Conservation (phyloP, 2,329 filamentous ascomycete species). For the Dactylonectria macrodidyma region DNA sequence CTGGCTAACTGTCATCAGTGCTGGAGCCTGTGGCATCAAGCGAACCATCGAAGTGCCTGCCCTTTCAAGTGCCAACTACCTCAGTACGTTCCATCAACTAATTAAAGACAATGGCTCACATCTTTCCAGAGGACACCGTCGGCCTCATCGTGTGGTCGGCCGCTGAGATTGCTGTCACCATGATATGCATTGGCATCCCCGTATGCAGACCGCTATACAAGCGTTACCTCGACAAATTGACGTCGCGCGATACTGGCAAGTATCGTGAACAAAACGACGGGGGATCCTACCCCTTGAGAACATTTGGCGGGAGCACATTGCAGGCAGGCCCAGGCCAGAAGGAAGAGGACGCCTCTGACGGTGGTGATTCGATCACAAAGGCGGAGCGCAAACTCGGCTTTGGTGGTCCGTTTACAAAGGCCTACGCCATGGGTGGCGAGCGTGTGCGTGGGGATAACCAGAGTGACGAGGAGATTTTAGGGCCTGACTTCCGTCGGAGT, state of each 20-base stretch:
- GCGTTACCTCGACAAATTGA: slow-evolving; percentile 38
- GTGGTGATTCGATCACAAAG: slow-evolving; percentile 23
- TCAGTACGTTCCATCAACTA: slow-evolving; percentile 25
- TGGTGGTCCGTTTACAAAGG: slow-evolving; percentile 17
- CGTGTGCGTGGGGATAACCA: slow-evolving; percentile 28
- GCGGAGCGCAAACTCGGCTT: slow-evolving; percentile 31
- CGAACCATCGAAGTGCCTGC: slow-evolving; percentile 49
- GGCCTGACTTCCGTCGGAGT: slow-evolving; percentile 33
- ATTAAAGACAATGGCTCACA: slow-evolving; percentile 14
- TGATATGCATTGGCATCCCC: slow-evolving; percentile 59
- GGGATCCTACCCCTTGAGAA: slow-evolving; percentile 33
- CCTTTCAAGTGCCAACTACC: slow-evolving; percentile 44
- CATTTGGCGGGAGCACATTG: slow-evolving; percentile 35
- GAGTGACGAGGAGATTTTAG: slow-evolving; percentile 42
- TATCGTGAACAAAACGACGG: slow-evolving; percentile 33
- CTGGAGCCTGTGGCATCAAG: slow-evolving; percentile 49
- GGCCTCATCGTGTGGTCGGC: slow-evolving; percentile 56
- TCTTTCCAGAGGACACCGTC: slow-evolving; percentile 51
- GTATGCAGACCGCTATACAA: slow-evolving; percentile 57
- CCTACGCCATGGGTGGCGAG: slow-evolving; percentile 11
- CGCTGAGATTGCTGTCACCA: slow-evolving; percentile 56
- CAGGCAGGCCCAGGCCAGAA: no score
- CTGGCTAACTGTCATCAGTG: slow-evolving; percentile 24
- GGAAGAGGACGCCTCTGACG: neutral
- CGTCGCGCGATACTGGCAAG: slow-evolving; percentile 42